Conservation (phyloP, 441 rosid genomes). For the Brassica balearica region DNA sequence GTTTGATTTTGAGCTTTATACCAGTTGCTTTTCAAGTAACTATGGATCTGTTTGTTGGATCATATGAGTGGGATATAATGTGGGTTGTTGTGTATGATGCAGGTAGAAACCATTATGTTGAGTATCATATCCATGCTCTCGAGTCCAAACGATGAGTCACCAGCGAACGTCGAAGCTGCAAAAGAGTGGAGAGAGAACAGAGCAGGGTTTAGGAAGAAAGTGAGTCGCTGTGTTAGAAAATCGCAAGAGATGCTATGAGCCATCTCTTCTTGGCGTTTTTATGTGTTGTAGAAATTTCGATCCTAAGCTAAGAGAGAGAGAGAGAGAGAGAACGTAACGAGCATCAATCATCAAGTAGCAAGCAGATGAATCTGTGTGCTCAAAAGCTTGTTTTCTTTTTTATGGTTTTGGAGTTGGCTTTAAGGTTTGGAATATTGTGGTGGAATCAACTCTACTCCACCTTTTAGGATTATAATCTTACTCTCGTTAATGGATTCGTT, state of each 20-base stretch:
- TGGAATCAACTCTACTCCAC: slow-evolving; percentile 36
- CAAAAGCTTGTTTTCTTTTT: slow-evolving; percentile 9
- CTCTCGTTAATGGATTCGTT: slow-evolving; percentile 38
- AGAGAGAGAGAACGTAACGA: not conserved
- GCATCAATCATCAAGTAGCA: slow-evolving; percentile 20
- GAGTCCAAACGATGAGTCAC: slow-evolving; percentile 93
- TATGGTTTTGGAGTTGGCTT: slow-evolving; percentile 5
- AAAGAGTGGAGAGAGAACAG: slow-evolving; percentile 70
- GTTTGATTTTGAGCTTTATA: no score
- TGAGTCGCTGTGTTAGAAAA: slow-evolving; percentile 62
- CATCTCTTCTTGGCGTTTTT: slow-evolving; percentile 26
- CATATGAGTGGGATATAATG: slow-evolving; percentile 3
- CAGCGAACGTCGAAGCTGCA: slow-evolving; percentile 95
- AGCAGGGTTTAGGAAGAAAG: slow-evolving; percentile 67
- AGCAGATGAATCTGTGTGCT: slow-evolving; percentile 20
- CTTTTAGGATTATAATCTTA: slow-evolving; percentile 15
- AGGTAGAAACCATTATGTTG: slow-evolving; percentile 96
- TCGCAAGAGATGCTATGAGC: slow-evolving; percentile 70
- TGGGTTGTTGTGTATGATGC: slow-evolving; percentile 28
- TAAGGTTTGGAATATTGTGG: slow-evolving; percentile 35
- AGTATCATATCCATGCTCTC: slow-evolving; percentile 97
- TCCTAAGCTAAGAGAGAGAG: slow-evolving; percentile 16
- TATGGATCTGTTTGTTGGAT: slow-evolving; percentile 7
- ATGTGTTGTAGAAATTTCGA: slow-evolving; percentile 37
- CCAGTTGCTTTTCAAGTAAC: no score